Evolutionary conservation across 2,329 filamentous ascomycete genomes (phyloP).

Genomic region (Alternaria sp.): DNA sequence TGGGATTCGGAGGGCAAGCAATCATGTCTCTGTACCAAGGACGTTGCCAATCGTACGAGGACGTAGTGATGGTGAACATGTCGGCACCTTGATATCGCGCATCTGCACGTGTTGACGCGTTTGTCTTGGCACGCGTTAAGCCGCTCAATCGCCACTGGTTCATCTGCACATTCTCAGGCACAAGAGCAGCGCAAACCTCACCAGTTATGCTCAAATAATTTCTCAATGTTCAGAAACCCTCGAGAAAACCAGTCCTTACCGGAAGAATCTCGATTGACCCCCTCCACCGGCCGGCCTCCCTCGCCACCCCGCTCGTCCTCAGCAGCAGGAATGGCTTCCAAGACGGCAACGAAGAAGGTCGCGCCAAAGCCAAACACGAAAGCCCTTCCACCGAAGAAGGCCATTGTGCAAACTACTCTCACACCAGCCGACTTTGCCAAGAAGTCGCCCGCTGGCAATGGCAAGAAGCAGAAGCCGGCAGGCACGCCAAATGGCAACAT

Average conservation of each 20-base stretch:
- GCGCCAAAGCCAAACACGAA: constrained; percentile 23
- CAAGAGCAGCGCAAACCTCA: neutral
- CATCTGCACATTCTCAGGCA: neutral
- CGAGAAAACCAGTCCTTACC: constrained; percentile 55
- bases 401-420: constrained; percentile 45
- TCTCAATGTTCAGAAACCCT: constrained; percentile 63
- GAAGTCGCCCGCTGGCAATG: constrained; percentile 42
- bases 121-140: constrained; percentile 15
- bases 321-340: constrained; percentile 32
- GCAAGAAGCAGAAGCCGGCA: constrained; percentile 50
- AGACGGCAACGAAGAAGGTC: constrained; percentile 33
- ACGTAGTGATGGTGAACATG: neutral
- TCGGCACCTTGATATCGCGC: neutral
- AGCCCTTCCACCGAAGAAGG: constrained; percentile 30
- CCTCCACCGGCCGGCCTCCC: constrained; percentile 61
- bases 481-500: constrained; percentile 60
- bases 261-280: constrained; percentile 47
- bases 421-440: constrained; percentile 42
- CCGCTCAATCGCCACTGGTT: constrained; percentile 6
- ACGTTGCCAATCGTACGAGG: neutral
- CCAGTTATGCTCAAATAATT: neutral
- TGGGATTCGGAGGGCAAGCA: neutral
- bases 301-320: constrained; percentile 56
- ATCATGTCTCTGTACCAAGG: neutral
- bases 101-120: constrained; percentile 16